Conservation (phyloP, 106 monocot genomes). For the Cymbidium sinense region DNA sequence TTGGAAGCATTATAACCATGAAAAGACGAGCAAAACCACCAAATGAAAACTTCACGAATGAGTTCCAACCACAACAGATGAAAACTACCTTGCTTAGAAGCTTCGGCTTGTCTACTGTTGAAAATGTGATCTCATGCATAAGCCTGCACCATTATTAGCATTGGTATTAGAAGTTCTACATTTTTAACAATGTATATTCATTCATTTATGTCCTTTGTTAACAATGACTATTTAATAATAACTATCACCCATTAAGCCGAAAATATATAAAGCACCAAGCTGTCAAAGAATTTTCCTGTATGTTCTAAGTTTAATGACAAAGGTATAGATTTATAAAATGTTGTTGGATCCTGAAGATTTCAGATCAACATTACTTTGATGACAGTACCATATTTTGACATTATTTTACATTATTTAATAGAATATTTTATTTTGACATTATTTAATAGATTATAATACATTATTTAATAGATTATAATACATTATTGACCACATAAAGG, state of each 20-base stretch:
- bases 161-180: not conserved
- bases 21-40: not conserved
- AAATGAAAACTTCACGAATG: not conserved
- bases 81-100: slow-evolving; percentile 56
- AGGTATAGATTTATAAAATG: not conserved
- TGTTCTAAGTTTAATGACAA: not conserved
- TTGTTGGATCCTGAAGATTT: not conserved
- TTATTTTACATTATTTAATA: too few relatives aligned
- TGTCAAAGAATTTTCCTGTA: not conserved
- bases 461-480: not conserved
- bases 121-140: slow-evolving; percentile 67
- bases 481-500: not conserved
- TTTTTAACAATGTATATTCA: not conserved
- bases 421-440: too few relatives aligned
- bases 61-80: not conserved
- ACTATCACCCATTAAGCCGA: not conserved
- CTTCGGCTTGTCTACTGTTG: slow-evolving; percentile 62
- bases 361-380: not conserved
- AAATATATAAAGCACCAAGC: not conserved
- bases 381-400: not conserved
- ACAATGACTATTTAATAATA: not conserved
- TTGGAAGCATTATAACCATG: not conserved
- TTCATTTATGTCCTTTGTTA: not conserved
- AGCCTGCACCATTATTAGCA: slow-evolving; percentile 32
- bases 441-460: too few relatives aligned